Base-by-base conservation (phyloP, 768 basidiomycete species). In the Termitomyces sp. region DNA sequence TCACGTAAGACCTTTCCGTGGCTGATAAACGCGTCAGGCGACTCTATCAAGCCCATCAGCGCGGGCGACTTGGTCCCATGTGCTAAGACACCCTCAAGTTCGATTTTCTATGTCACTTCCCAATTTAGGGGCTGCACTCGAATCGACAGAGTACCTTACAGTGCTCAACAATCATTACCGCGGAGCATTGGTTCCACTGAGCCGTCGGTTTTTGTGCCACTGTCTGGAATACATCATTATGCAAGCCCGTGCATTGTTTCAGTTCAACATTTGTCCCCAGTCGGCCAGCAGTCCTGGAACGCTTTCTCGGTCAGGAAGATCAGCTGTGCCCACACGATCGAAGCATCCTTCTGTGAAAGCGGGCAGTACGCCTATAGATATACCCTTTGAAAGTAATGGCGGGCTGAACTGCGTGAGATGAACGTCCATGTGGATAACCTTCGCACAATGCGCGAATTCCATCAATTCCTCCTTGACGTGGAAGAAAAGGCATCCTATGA, bases 391-490 rank as follows among this genome's bases (percentile, higher is more conserved):
- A 24, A 83, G 73, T 13, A 71, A 56, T 33, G 69, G 67, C 5
- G 80, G 72, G 55, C 83, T 77, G 41, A 67, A 71, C 59, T 75
- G 74, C 1, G 74, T 72, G n/a, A 77, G 62, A 57, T 76, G 70
- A 52, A 77, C 67, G 48, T 70, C 72, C 56, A 77, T 62, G 28
- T 70, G 56, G 49, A 74, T 68, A 40, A 71, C 66, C 60, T 70
- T 73, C 47, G 76, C 66, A 10, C 76, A 71, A 20, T 58, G 50
- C 8, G 71, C 70, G 59, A 79, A 77, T 54, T 72, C 70, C 36
- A 66, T 70, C 28, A 77, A 67, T 55, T 76, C 71, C 43, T 71
- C 60, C 63, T 76, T 76, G 60, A 76, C 62, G 60, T 77, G 72
- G 63, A 79, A 76, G 70, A 77, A 79, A 55, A 79, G 72, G 44